Evolutionary conservation across 2,329 filamentous ascomycete species (phyloP).

Genomic region (Aspergillus costaricaensis): DNA sequence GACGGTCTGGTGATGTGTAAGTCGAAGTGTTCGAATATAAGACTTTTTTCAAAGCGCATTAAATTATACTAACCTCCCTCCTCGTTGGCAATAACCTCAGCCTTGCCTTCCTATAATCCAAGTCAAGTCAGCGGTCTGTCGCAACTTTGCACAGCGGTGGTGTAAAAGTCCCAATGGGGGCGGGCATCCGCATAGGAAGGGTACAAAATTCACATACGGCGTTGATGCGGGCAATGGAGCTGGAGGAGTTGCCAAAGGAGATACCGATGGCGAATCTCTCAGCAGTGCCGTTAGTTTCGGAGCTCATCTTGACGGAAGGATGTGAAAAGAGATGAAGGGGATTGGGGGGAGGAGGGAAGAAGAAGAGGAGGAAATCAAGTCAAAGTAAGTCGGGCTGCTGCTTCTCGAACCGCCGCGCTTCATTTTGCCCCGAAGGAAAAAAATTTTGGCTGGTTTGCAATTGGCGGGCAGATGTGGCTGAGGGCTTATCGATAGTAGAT

Average conservation of each 20-base stretch:
- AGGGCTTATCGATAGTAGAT: conserved; percentile 38
- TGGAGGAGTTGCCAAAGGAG: conserved; percentile 97
- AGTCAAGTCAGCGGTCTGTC: not conserved
- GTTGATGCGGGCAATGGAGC: conserved; percentile 88
- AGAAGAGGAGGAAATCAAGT: conserved; percentile 4
- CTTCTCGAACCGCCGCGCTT: conserved; percentile 12
- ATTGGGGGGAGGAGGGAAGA: conserved; percentile 11
- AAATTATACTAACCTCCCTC: conserved; percentile 66
- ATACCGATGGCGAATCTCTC: conserved; percentile 81
- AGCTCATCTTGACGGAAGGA: conserved; percentile 43
- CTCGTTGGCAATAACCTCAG: conserved; percentile 98
- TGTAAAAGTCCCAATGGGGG: not conserved
- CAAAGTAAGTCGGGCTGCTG: conserved; percentile 8
- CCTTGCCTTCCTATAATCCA: conserved; percentile 73
- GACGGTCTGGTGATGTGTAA: conserved; percentile 67
- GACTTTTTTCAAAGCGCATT: not conserved
- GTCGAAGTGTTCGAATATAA: conserved; percentile 12
- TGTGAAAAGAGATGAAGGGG: conserved; percentile 12
- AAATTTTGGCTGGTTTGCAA: conserved; percentile 37
- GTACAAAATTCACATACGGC: conserved; percentile 43
- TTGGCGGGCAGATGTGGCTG: conserved; percentile 32
- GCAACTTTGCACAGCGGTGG: not conserved
- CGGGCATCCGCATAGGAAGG: not conserved
- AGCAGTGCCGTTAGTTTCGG: conserved; percentile 56
- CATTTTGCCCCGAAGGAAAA: conserved; percentile 23